A percentile compares a stretch with the other conserved stretches of the same genome.
Conservation (phyloP, 2,329 filamentous ascomycete species). For the Sporothrix globosa region DNA sequence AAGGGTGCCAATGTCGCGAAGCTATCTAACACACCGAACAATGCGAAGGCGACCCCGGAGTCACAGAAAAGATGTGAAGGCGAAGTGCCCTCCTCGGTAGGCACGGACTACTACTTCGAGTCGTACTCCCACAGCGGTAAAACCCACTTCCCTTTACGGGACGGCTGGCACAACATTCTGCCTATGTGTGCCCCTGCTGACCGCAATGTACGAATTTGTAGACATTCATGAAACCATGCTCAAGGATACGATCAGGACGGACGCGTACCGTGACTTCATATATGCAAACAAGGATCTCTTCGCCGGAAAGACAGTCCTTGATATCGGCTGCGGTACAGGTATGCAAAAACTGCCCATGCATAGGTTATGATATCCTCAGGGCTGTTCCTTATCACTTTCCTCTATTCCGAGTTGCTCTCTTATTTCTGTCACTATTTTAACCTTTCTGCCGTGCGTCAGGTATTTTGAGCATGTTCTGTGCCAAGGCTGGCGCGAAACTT, state of each 20-base stretch:
- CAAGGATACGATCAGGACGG: conserved; percentile 84
- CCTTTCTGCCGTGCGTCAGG: conserved; percentile 42
- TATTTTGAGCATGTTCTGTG: conserved; percentile 93
- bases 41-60: conserved; percentile 17
- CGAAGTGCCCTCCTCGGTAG: conserved; percentile 42
- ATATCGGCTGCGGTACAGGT: conserved; percentile 83
- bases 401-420: background rate
- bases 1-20: conserved; percentile 36
- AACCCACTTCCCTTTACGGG: conserved; percentile 33
- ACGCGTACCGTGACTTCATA: conserved; percentile 92
- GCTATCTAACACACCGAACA: background rate
- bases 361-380: background rate
- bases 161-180: background rate
- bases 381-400: background rate
- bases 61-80: conserved; percentile 40
- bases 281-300: conserved; percentile 90
- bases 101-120: conserved; percentile 60
- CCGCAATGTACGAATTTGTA: conserved; percentile 40
- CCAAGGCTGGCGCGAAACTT: conserved; percentile 80
- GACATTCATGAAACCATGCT: conserved; percentile 97
- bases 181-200: background rate
- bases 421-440: background rate
- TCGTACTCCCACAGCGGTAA: conserved; percentile 64
- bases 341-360: conserved; percentile 30
- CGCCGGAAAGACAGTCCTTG: conserved; percentile 81